Conservation (phyloP, 2,329 filamentous ascomycete genomes). For the Pseudocercospora eumusae region DNA sequence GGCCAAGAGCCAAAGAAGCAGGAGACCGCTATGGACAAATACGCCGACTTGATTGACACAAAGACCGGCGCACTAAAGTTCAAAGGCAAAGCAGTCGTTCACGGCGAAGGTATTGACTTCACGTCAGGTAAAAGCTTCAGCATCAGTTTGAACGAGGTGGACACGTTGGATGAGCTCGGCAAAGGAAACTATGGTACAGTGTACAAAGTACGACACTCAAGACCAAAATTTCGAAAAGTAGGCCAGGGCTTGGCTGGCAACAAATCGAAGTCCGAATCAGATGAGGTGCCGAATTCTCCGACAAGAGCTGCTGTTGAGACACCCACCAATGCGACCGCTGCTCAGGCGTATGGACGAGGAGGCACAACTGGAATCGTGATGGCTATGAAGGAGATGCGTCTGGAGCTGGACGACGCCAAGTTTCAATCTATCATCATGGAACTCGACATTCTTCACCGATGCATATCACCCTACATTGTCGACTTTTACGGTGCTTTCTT, state of each 20-base stretch:
- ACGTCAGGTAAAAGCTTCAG: conserved; percentile 84
- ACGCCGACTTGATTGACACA: conserved; percentile 82
- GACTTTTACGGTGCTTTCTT: conserved; percentile 99
- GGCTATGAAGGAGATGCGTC: conserved; percentile 98
- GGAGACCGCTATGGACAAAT: conserved; percentile 59
- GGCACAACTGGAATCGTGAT: conserved; percentile 76
- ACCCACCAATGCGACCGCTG: conserved; percentile 23
- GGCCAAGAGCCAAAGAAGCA: conserved; percentile 33
- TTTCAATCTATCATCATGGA: conserved; percentile 98
- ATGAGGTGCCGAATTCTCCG: conserved; percentile 29
- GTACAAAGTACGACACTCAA: conserved; percentile 89
- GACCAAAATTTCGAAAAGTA: conserved; percentile 63
- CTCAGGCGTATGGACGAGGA: conserved; percentile 36
- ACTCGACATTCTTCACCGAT: conserved; percentile 91
- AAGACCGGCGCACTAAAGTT: conserved; percentile 91
- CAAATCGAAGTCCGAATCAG: conserved; percentile 45
- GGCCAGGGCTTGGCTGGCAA: conserved; percentile 63
- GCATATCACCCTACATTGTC: conserved; percentile 92
- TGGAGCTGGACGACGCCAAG: conserved; percentile 95
- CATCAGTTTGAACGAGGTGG: conserved; percentile 94
- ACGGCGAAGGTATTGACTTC: conserved; percentile 88
- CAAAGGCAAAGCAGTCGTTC: conserved; percentile 87
- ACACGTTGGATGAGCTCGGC: conserved; percentile 87
- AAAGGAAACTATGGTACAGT: conserved; percentile 99
- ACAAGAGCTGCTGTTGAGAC: conserved; percentile 22